These are phyloP conservation scores for Colletotrichum graminicola DNA, from an alignment of 2,329 filamentous ascomycete species.

Conservation along the genomic window DNA sequence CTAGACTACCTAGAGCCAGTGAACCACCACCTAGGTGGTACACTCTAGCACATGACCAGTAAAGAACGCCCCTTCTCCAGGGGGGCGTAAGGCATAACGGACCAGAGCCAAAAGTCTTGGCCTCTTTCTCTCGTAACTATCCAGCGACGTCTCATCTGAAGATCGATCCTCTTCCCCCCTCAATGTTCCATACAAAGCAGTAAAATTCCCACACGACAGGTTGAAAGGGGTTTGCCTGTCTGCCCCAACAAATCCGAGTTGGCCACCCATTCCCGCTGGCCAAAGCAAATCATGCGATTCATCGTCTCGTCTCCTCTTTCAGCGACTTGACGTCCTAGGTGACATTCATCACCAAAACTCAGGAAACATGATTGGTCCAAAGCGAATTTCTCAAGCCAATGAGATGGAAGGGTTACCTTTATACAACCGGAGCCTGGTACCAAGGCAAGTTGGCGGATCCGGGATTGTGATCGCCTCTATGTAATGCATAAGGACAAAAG, in stretches of 20 bases:
- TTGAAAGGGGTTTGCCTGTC: conserved; percentile 38
- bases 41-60: conserved; percentile 21
- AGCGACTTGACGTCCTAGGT: conserved; percentile 18
- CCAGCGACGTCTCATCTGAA: conserved; percentile 33
- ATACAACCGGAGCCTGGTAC: conserved; percentile 29
- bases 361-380: conserved; percentile 29
- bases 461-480: conserved; percentile 35
- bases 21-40: conserved; percentile 13
- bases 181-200: conserved; percentile 34
- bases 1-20: conserved; percentile 5
- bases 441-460: conserved; percentile 17
- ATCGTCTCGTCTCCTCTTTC: conserved; percentile 33
- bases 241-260: conserved; percentile 35
- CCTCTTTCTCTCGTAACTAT: conserved; percentile 16
- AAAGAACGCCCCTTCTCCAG: conserved; percentile 12
- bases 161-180: conserved; percentile 27
- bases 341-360: conserved; percentile 14
- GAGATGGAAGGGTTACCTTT: conserved; percentile 26
- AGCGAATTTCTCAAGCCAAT: conserved; percentile 31
- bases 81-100: conserved; percentile 15
- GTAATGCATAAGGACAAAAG: conserved; percentile 32
- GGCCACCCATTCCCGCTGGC: conserved; percentile 34
- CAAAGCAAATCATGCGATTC: conserved; percentile 40
- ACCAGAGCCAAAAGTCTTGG: conserved; percentile 11
- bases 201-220: conserved; percentile 33